Percentiles rank a stretch among this genome's conserved stretches.
phyloP scores from a whole-genome alignment of 208 protist genomes.

The Sergeia podlipaevii region DNA sequence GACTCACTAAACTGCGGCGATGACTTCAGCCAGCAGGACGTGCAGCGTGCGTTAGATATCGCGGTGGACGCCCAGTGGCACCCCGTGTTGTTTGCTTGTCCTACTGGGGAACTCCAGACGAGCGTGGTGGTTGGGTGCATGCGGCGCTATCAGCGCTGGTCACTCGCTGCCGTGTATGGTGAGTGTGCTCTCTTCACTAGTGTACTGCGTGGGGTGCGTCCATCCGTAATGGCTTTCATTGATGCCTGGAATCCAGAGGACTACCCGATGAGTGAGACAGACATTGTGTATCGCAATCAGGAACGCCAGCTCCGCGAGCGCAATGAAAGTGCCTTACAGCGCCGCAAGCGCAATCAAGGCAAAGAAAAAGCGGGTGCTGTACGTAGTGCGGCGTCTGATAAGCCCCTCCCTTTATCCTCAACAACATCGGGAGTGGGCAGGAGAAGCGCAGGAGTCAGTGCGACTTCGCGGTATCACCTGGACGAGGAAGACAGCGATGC shows the following conservation, averaged over 20 bases:
- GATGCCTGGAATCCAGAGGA: slow-evolving; percentile 52
- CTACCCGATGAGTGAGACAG: slow-evolving; percentile 46
- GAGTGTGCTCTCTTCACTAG: slow-evolving; percentile 83
- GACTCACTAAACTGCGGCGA: slow-evolving; percentile 45
- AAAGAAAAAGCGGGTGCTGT: no score
- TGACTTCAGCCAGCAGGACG: slow-evolving; percentile 69
- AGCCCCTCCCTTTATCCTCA: no score
- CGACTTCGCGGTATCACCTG: no score
- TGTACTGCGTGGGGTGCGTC: slow-evolving; percentile 30
- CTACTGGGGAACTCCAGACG: slow-evolving; percentile 85
- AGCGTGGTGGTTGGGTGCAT: slow-evolving; percentile 86
- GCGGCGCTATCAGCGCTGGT: slow-evolving; percentile 80
- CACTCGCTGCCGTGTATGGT: slow-evolving; percentile 59
- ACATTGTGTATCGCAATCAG: slow-evolving; percentile 29
- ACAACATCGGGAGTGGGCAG: no score
- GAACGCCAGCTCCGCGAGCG: slow-evolving; percentile 15
- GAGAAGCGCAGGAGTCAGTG: no score
- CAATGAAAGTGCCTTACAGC: slow-evolving; percentile 2
- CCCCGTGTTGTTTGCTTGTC: slow-evolving; percentile 87
- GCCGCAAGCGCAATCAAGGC: not conserved
- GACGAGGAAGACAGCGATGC: no score
- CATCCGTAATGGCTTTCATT: slow-evolving; percentile 63
- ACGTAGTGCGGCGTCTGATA: no score
- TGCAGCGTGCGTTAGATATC: slow-evolving; percentile 72
- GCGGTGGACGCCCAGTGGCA: slow-evolving; percentile 78